Percentiles rank a stretch among this genome's conserved stretches.
Evolutionary conservation across 371 early-diverging fungal species (phyloP).

Genomic region (Sporodiniella umbellata): DNA sequence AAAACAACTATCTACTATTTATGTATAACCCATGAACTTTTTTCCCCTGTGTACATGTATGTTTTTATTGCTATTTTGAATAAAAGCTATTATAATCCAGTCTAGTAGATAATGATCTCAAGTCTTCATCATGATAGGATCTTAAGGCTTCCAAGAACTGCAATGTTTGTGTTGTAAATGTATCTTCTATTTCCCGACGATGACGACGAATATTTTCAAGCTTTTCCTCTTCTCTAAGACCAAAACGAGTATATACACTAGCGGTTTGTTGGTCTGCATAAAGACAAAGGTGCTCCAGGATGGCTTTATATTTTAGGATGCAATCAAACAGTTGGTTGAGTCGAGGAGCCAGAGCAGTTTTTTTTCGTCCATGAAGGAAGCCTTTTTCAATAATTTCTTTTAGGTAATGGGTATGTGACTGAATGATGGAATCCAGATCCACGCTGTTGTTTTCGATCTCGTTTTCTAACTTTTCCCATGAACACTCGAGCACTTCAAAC

Average conservation of each 20-base stretch:
- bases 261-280: conserved; percentile 16
- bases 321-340: conserved; percentile 35
- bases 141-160: conserved; percentile 55
- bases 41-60: not conserved
- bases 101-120: conserved; percentile 64
- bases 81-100: conserved; percentile 82
- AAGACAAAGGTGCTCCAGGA: conserved; percentile 28
- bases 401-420: conserved; percentile 68
- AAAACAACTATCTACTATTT: too few species aligned
- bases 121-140: conserved; percentile 66
- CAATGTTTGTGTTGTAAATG: conserved; percentile 24
- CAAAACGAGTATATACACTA: not conserved
- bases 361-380: conserved; percentile 46
- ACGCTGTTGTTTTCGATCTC: conserved; percentile 57
- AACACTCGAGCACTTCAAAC: conserved; percentile 86
- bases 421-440: conserved; percentile 72
- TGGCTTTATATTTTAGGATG: conserved; percentile 31
- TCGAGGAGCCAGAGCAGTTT: conserved; percentile 26
- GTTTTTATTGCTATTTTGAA: conserved; percentile 7
- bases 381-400: conserved; percentile 61
- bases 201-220: conserved; percentile 34
- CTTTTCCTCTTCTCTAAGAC: conserved; percentile 19
- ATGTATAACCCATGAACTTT: too few species aligned
- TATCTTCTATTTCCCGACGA: conserved; percentile 21
- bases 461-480: conserved; percentile 80